Evolutionary conservation across 495 filamentous ascomycete species (phyloP), one percentile per base, ranked within the genome.

Genomic region (Trichoderma parareesei): DNA sequence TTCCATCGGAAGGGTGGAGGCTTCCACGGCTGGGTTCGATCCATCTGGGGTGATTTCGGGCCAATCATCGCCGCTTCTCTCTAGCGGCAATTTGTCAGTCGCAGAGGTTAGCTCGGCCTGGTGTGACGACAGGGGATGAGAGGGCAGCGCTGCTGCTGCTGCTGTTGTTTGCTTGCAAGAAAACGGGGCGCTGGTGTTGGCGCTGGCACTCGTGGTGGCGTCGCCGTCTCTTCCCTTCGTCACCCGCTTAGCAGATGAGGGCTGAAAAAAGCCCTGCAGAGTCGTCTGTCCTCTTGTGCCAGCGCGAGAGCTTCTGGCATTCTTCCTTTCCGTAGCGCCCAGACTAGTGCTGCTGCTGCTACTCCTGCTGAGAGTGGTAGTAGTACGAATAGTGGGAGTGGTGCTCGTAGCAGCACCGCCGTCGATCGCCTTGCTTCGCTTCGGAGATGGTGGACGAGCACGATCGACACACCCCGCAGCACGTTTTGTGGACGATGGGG

Each of bases 241-340:
- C 7, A 66, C 41, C 20, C n/a, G 49, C 6, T 33, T 33, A 4
- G 74, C 66, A 0, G 49, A 20, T 55, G 49, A 55, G 44, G 44
- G 81, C 65, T 87, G 87, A 77, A 96, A 96, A 77, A 97, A 97
- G 7, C 90, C 89, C 73, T 81, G 89, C 0, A 96, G 78, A 41
- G 83, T 92, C 69, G 88, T 86, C 72, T 97, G 92, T 2, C 61
- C 61, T 57, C 37, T 57, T 57, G 53, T 33, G 49, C n/a, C 20
- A 14, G 49, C 20, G n/a, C 49, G 8, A 55, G 49, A 55, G 49
- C 20, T 55, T 55, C 20, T 55, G 8, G 14, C 14, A 14, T 33
- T 55, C 49, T 55, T 55, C 14, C 49, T 33, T 55, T 14, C 20
- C 49, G 20, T 11, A 18, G 14, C 49, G 49, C 49, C 4, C 8